Base-by-base conservation (phyloP, 2,329 filamentous ascomycete species). In the Chaetomiaceae sp. region DNA sequence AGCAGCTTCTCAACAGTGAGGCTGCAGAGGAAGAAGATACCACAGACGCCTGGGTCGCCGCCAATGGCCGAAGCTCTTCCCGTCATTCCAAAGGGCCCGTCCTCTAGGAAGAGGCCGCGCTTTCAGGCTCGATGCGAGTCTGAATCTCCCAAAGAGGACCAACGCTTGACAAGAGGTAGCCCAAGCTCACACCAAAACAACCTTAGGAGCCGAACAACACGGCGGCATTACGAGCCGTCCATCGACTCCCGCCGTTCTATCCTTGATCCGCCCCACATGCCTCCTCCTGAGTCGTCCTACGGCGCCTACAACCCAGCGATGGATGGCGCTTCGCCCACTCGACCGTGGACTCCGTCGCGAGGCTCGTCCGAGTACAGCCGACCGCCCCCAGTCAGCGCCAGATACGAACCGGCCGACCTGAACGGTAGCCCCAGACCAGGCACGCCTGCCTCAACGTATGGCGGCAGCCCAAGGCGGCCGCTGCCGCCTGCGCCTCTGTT, bases 371-470 rank as follows among this genome's bases (percentile, higher is more conserved):
- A 90, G 50, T 88, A 86, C 65, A 66, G 76, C 22, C 77, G 86
- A 42, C 85, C 86, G 8, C 83, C 88, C 3, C 79, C 86, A 1
- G 79, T 82, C 1, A 81, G 74, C 54, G 71, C 84, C 19, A 75
- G 81, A 4, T 97, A 93, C 65, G 93, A 97, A 65, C 88, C 89
- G 0, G 76, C 83, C 18, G 90, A 96, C 57, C 68, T 97, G 49
- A 91, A 97, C 60, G 93, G 93, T 39, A 90, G 81, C 51, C 90
- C 93, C 6, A 74, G 93, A 48, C 91, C 93, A 1, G 91, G 91
- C 5, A 96, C 91, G 0, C 89, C 91, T 1, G 89, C 89, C 1
- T 91, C 88, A 2, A 78, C 82, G 62, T 96, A 97, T 63, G 86
- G 89, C 17, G 86, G 89, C 3, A 94, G 88, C 61, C 88, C 90